Base-by-base conservation (phyloP, 129 eudicot species). In the Ambrosia trifida region DNA sequence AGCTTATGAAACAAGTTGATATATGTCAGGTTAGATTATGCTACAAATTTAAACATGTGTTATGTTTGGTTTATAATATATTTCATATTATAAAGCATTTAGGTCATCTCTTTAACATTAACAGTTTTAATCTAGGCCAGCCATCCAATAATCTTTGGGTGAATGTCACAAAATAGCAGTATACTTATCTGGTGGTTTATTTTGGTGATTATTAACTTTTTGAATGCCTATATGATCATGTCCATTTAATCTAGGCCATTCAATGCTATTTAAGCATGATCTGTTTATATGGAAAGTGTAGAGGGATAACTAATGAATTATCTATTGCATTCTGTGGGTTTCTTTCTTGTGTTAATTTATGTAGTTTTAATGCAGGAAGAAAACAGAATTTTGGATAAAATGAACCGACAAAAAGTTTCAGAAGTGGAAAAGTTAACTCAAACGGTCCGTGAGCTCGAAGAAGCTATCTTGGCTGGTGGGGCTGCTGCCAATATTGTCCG, bases 401-500 rank as follows among this genome's bases (percentile, higher is more conserved):
- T 92, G 96, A 86, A 89, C 72, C 76, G 96, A 28, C 98, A 86
- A 59, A 92, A 92, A 81, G 98, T 92, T 79, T 83, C 85, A 50
- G 96, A 92, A 72, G 98, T 92, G 71, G 96, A 92, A 72, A 92
- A 82, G 80, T 80, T 92, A 51, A 85, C 91, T 54, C 95, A 89
- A 76, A 86, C 89, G 0, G 96, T 89, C 72, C 76, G 68, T 70
- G 98, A 92, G 84, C 95, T 92, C 9, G 98, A 92, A 84, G 98
- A 92, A 83, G 88, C 95, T 66, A 91, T 92, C 76, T 82, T 92
- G 83, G 89, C 95, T 70, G 96, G 96, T 60, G 98, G 98, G 32
- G 98, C 96, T 66, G 91, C 98, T 79, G 98, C 98, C 2, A 92
- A 92, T 78, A 88, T 81, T 47, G 98, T 92, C 73, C 95, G 98